Evolutionary conservation across 225 moss, liverwort and hornwort genomes (phyloP), one percentile per base, ranked within the genome.

Genomic region (Bryoerythrophyllum caledonicum): DNA sequence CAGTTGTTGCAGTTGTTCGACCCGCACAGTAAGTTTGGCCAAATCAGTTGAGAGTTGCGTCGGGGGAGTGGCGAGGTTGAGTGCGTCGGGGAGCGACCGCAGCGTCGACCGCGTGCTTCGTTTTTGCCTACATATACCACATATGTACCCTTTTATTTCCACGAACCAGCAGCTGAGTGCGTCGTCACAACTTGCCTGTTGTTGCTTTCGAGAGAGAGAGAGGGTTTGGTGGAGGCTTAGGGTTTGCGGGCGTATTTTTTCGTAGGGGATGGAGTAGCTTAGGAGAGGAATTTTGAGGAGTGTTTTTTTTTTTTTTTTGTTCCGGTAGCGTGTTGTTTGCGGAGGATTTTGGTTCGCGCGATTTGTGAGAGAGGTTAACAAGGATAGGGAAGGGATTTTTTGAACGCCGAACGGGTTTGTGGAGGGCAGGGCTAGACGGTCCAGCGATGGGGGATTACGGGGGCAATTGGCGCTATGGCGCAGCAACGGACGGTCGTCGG

Each of bases 371-470:
- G 77, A 80, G 70, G 60, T 81, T 80, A 74, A 84, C 70, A 75
- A 76, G 75, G 60, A 79, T 79, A 87, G 86, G 83, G 81, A 83
- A 79, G 72, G 14, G 81, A 68, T 84, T 84, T 8, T 38, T 49
- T 87, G 83, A 87, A 75, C 64, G 68, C 17, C 83, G 79, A 8
- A 79, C 83, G 83, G 81, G 78, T 86, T 32, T 86, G 83, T 86
- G 86, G 83, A 76, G 83, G 83, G 81, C 83, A 81, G 86, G 83
- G 83, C 83, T 84, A 79, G 86, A 81, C 78, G 85, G 79, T 85
- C 81, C 83, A 81, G 80, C 85, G 85, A 94, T 94, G 93, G 91
- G 91, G 76, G 93, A 90, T 77, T 91, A 90, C 80, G 90, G 83
- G 66, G 87, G 86, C 66, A 92, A 84, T 73, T 90, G 89, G 91